Base-by-base conservation (phyloP, 2,329 filamentous ascomycete genomes). In the Phialophora tarda region DNA sequence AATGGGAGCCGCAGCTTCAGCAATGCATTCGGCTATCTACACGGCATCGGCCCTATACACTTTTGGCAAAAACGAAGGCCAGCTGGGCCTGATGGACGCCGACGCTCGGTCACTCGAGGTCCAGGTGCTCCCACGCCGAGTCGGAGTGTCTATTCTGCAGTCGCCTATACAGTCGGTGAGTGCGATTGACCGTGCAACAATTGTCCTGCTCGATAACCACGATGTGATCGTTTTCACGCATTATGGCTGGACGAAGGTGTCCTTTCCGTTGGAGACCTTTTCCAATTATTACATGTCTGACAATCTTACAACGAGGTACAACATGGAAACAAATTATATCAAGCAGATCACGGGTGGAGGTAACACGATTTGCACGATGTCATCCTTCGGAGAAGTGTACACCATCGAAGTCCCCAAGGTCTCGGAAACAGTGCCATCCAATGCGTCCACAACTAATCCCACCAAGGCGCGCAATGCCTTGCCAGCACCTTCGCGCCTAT, bases 221-320 rank as follows among this genome's bases (percentile, higher is more conserved):
- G 92, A 93, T 23, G 92, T 98, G 10, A 96, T 91, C 84, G 89
- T 99, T 0, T 97, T 99, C 73, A 94, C 93, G 0, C 96, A 96
- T 71, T 98, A 96, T 74, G 94, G 94, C 4, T 98, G 97, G 76
- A 92, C 93, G n/a, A 91, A 92, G 70, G 84, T 98, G 62, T 88
- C 88, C 54, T 97, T 98, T 69, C 91, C 92, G 0, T 82, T 91
- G 38, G 91, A 93, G 70, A 85, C 87, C 5, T 89, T 92, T 70
- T 85, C 85, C 23, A 92, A 89, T 66, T 87, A 87, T 67, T 89
- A 90, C 51, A 82, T 94, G 26, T 59, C 64, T 1, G 83, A 86
- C 63, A 88, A 86, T 60, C 89, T 89, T 66, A 84, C 88, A 59
- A 88, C 87, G 17, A 83, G 88, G 70, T 87, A 91, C 72, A 88